phyloP scores from a whole-genome alignment of 2,329 filamentous ascomycete species.

The Aspergillus nomiae region DNA sequence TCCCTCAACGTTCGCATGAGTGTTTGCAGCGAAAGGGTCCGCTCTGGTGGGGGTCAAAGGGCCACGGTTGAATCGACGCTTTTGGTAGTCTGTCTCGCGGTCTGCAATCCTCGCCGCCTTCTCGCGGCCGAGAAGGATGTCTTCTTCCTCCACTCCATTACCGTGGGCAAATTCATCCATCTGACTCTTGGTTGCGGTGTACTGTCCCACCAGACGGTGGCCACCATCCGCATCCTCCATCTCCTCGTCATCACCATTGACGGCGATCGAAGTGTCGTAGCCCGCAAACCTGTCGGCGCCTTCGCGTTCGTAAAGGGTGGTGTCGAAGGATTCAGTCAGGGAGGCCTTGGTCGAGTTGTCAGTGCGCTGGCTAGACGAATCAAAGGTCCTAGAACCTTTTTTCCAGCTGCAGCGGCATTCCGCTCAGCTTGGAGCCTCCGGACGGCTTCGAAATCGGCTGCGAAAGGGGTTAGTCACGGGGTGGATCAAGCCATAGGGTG shows the following conservation, averaged over 20 bases:
- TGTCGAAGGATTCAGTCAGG: conserved; percentile 84
- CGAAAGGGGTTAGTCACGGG: conserved; percentile 26
- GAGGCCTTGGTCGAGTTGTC: conserved; percentile 87
- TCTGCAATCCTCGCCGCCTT: conserved; percentile 88
- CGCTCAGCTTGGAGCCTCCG: conserved; percentile 90
- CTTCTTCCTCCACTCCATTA: conserved; percentile 84
- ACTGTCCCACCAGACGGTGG: conserved; percentile 85
- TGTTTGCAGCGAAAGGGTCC: conserved; percentile 80
- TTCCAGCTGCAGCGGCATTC: conserved; percentile 74
- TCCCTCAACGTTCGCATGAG: conserved; percentile 65
- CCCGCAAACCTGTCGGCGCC: conserved; percentile 80
- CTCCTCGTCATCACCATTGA: conserved; percentile 75
- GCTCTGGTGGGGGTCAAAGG: conserved; percentile 78
- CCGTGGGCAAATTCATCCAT: conserved; percentile 93
- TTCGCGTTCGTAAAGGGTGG: conserved; percentile 78
- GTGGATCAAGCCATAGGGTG: conserved; percentile 15
- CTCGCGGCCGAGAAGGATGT: conserved; percentile 82
- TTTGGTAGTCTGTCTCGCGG: conserved; percentile 96
- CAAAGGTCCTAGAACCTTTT: conserved; percentile 81
- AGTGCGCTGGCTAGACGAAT: conserved; percentile 76
- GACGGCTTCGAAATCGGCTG: conserved; percentile 83
- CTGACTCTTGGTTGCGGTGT: conserved; percentile 87
- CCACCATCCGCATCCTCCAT: conserved; percentile 74
- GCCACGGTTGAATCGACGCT: conserved; percentile 84
- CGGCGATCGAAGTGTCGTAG: conserved; percentile 87